Evolutionary conservation across 371 early-diverging fungal genomes (phyloP), one percentile per base, ranked within the genome.

Genomic region (Mortierella sp.): DNA sequence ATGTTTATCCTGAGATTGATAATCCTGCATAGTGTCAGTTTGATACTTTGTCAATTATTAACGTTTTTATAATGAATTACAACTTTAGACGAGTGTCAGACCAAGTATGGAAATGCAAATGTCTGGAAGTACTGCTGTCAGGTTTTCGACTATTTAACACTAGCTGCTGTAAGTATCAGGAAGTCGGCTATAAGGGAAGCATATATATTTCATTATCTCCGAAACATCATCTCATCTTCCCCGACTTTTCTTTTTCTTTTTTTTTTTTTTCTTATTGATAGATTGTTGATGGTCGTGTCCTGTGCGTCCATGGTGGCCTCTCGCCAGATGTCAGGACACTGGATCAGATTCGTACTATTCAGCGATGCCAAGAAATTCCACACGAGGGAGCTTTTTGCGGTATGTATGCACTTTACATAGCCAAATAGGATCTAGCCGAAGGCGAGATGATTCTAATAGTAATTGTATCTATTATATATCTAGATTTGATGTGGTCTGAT

Each of bases 101-200:
- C 94, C 84, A 99, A 99, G 88, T 99, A 99, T 85, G 98, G 98
- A 39, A 97, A 96, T 76, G 94, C 95, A 32, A 96, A 97, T 83
- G 99, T 99, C 40, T 99, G 99, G 99, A 98, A 97, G 84, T 93
- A 96, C 87, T 99, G 99, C 87, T 98, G 98, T 73, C 96, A 97
- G 74, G 94, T 99, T 32, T 99, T 99, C 88, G 99, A 99, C 85
- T 98, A 95, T 84, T 85, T 99, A 66, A 98, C 99, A n/a, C 85
- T 99, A 74, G 96, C 98, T 39, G 99, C 99, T 54, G 92, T 98
- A 80, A 85, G 78, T 74, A 20, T 60, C 43, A 45, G 61, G 30
- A 47, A 32, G 9, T 22, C 12, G 10, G 2, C 11, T 32, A 32
- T 9, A 35, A 20, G 10, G 57, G 57, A 26, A 55, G 28, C 26